These are phyloP conservation scores for Chlamydomonas asymmetrica DNA, from an alignment of 139 green algal species.

Conservation along the genomic window DNA sequence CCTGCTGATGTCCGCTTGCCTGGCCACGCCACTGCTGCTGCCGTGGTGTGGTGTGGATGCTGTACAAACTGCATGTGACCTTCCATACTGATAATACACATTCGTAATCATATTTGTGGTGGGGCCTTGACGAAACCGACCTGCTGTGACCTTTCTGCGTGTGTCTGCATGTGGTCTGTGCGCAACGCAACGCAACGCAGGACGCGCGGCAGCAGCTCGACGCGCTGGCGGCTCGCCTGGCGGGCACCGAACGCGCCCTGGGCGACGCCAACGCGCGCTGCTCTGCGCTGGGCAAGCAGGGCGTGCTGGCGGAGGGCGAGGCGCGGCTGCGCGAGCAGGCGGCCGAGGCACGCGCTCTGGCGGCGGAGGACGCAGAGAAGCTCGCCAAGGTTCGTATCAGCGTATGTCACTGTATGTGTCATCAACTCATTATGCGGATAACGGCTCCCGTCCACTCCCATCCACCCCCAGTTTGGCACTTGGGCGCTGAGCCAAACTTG, in stretches of 20 bases:
- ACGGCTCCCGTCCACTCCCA: too few relatives aligned
- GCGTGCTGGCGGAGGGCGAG: conserved; percentile 35
- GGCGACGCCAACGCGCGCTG: conserved; percentile 25
- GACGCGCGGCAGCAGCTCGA: conserved; percentile 20
- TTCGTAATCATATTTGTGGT: too few relatives aligned
- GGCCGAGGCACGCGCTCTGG: conserved; percentile 8
- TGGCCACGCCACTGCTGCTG: too few relatives aligned
- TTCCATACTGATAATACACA: too few relatives aligned
- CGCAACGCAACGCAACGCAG: neutral
- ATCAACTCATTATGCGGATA: too few relatives aligned
- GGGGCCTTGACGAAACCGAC: neutral
- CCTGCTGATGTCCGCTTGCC: too few relatives aligned
- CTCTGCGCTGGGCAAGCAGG: conserved; percentile 19
- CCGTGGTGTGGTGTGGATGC: too few relatives aligned
- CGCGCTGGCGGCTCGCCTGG: conserved; percentile 14
- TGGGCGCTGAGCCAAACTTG: too few relatives aligned
- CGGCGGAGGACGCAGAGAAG: conserved; percentile 24
- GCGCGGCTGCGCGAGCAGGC: conserved; percentile 29
- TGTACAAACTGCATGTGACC: too few relatives aligned
- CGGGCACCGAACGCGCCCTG: conserved; percentile 23
- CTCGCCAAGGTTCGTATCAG: conserved; percentile 24
- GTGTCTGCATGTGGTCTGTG: neutral
- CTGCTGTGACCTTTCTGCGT: neutral
- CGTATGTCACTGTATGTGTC: too few relatives aligned
- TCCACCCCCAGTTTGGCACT: too few relatives aligned